Percentiles rank a stretch among this genome's conserved stretches.
Conservation (phyloP, 495 filamentous ascomycete genomes). For the Trichoderma virens region DNA sequence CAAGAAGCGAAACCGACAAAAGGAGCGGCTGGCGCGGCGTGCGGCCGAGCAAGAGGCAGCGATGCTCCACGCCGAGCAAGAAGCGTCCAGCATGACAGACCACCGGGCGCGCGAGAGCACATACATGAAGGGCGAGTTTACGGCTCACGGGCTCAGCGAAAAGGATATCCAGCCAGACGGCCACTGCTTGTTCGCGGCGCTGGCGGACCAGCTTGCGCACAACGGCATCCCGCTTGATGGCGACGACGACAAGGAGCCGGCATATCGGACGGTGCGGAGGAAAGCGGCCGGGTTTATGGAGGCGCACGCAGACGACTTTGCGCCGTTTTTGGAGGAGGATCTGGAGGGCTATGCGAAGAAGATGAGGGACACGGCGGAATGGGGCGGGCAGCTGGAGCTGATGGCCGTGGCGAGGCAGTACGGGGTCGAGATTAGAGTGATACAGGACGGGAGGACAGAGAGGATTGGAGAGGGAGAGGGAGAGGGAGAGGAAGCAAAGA, state of each 20-base stretch:
- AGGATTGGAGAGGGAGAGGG: slow-evolving; percentile 46
- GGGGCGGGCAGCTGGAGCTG: slow-evolving; percentile 91
- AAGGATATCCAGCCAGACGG: slow-evolving; percentile 81
- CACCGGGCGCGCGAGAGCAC: slow-evolving; percentile 62
- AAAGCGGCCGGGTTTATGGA: slow-evolving; percentile 52
- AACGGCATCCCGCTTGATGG: slow-evolving; percentile 33
- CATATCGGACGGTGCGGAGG: slow-evolving; percentile 47
- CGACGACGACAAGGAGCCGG: slow-evolving; percentile 19
- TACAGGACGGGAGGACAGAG: slow-evolving; percentile 77
- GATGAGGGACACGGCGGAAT: slow-evolving; percentile 85
- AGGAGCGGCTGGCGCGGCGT: slow-evolving; percentile 80
- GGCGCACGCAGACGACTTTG: slow-evolving; percentile 45
- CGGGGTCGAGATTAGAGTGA: slow-evolving; percentile 70
- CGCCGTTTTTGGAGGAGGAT: slow-evolving; percentile 69
- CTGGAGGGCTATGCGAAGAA: slow-evolving; percentile 64
- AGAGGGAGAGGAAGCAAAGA: slow-evolving; percentile 21
- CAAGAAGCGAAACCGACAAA: slow-evolving; percentile 84
- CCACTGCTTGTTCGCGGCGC: slow-evolving; percentile 90
- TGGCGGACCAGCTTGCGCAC: slow-evolving; percentile 70
- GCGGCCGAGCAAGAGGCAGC: slow-evolving; percentile 74
- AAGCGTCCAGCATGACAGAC: slow-evolving; percentile 68
- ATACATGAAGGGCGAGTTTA: slow-evolving; percentile 59
- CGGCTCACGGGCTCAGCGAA: slow-evolving; percentile 56
- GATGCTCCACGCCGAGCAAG: slow-evolving; percentile 56
- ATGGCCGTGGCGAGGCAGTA: slow-evolving; percentile 78